Conservation (phyloP, 1,284 basidiomycete genomes). For the Ceratobasidium sp. region DNA sequence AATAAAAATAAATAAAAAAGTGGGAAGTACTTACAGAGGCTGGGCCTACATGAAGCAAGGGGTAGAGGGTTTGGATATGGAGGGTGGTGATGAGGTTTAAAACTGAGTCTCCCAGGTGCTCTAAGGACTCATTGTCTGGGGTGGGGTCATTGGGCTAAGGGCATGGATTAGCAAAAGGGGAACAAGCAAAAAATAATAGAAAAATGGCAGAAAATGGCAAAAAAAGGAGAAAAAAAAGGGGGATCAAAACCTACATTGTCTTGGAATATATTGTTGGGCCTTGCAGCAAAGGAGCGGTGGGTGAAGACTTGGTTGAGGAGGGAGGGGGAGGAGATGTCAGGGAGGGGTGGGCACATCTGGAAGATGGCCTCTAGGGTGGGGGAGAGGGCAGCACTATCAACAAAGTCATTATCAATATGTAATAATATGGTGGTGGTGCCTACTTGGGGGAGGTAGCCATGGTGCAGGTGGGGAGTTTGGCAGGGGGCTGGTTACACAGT, state of each 20-base stretch:
- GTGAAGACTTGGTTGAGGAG: constrained; percentile 40
- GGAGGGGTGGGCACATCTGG: constrained; percentile 17
- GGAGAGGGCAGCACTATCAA: neutral
- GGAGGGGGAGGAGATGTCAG: neutral
- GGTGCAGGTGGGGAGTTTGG: neutral
- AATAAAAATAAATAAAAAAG: constrained; percentile 16
- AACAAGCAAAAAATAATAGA: no score
- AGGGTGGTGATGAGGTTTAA: constrained; percentile 41
- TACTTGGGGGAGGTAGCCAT: constrained; percentile 3
- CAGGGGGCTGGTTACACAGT: neutral
- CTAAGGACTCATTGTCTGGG: constrained; percentile 46
- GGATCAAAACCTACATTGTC: constrained; percentile 36
- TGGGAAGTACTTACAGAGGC: constrained; percentile 43
- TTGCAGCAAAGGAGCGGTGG: constrained; percentile 41
- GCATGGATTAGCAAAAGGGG: neutral
- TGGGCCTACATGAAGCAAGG: constrained; percentile 42
- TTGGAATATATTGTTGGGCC: constrained; percentile 41
- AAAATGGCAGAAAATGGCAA: neutral
- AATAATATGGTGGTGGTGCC: neutral
- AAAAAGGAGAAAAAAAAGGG: neutral
- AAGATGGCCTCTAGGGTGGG: constrained; percentile 5
- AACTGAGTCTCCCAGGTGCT: constrained; percentile 46
- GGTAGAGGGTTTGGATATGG: constrained; percentile 42
- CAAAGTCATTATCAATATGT: neutral
- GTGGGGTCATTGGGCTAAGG: constrained; percentile 34